A percentile compares a stretch with the other conserved stretches of the same genome.
Evolutionary conservation across 805 yeast genomes (phyloP).

Genomic region (Suhomyces pyralidae): DNA sequence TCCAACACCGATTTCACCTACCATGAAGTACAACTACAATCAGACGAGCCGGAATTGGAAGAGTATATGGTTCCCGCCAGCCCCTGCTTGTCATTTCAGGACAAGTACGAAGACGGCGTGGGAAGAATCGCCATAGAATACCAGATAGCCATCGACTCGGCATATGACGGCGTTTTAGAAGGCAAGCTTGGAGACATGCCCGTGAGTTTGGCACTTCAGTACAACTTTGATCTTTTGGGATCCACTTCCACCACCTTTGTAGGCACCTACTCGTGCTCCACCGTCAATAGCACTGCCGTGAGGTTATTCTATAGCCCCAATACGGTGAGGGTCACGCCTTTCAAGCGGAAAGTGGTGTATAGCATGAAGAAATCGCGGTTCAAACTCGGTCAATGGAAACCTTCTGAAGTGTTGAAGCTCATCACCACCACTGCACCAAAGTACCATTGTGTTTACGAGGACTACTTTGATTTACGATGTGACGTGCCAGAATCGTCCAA

Average conservation of each 20-base stretch:
- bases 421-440: constrained; percentile 11
- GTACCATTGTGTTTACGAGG: constrained; percentile 18
- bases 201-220: constrained; percentile 1
- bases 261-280: constrained; percentile 16
- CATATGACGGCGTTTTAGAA: background rate
- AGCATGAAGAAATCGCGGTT: constrained; percentile 1
- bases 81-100: constrained; percentile 6
- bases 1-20: background rate
- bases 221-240: constrained; percentile 6
- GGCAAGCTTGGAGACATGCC: background rate
- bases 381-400: background rate
- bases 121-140: background rate
- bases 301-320: constrained; percentile 17
- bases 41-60: background rate
- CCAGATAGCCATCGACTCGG: background rate
- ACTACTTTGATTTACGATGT: constrained; percentile 16
- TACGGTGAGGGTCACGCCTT: constrained; percentile 8
- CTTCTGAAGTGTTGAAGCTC: constrained; percentile 1
- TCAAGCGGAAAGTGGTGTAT: constrained; percentile 8
- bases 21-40: constrained; percentile 1
- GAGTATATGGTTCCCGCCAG: background rate
- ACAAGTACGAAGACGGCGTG: background rate
- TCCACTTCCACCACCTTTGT: constrained; percentile 5
- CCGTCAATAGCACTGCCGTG: constrained; percentile 12
- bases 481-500: background rate